Evolutionary conservation across 495 filamentous ascomycete genomes (phyloP).

Genomic region (Aspergillus leporis): DNA sequence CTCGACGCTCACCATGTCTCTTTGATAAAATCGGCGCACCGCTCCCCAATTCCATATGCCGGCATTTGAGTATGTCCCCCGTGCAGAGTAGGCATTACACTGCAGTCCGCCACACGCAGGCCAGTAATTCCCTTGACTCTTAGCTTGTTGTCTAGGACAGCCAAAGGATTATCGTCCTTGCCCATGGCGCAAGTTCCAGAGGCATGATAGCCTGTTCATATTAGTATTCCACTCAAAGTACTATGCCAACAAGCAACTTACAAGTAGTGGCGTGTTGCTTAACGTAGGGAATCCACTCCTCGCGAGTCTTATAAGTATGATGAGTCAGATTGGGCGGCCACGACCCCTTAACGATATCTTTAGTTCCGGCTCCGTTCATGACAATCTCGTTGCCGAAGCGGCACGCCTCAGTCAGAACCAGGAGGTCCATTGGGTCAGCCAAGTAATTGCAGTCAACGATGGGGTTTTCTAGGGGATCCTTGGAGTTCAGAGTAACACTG

Average conservation of each 20-base stretch:
- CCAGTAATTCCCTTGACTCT: conserved; percentile 52
- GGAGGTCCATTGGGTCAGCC: conserved; percentile 46
- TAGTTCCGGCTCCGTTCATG: conserved; percentile 51
- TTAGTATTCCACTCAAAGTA: background rate
- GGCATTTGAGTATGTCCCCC: conserved; percentile 60
- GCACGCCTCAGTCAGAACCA: conserved; percentile 51
- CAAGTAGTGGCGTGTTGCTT: conserved; percentile 55
- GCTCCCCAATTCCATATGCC: conserved; percentile 60
- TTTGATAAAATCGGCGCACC: conserved; percentile 58
- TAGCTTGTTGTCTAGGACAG: conserved; percentile 57
- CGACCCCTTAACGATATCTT: conserved; percentile 56
- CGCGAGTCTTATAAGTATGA: conserved; percentile 46
- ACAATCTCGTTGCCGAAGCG: conserved; percentile 56
- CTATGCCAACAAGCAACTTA: conserved; percentile 22
- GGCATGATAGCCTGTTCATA: conserved; percentile 47
- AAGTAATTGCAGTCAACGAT: conserved; percentile 54
- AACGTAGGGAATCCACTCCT: conserved; percentile 50
- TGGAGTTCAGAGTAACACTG: conserved; percentile 36
- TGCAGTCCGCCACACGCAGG: conserved; percentile 57
- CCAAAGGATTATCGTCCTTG: conserved; percentile 39
- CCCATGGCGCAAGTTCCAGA: conserved; percentile 58
- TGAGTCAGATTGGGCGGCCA: conserved; percentile 50
- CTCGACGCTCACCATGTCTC: conserved; percentile 31
- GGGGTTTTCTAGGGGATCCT: conserved; percentile 40
- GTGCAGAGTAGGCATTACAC: conserved; percentile 55